Conservation (phyloP, 2,329 filamentous ascomycete species). For the Epichloe typhina region DNA sequence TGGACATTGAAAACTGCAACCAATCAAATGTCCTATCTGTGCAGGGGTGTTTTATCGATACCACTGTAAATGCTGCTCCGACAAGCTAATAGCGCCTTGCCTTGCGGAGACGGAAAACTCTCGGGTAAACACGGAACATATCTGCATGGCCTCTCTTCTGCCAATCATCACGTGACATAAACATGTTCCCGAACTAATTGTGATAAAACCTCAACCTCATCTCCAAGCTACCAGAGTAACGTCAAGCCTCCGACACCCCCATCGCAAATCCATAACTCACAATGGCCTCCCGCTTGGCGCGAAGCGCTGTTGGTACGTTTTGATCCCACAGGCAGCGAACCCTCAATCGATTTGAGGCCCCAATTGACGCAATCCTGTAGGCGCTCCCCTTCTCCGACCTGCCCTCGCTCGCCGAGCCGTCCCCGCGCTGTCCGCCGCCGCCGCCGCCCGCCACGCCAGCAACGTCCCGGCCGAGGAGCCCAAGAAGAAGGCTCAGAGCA, state of each 20-base stretch:
- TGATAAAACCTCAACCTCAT: conserved; percentile 39
- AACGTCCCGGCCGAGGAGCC: conserved; percentile 76
- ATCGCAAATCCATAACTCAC: conserved; percentile 48
- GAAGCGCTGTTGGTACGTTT: conserved; percentile 81
- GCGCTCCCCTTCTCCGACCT: conserved; percentile 83
- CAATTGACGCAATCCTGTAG: conserved; percentile 29
- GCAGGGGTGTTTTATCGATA: neutral
- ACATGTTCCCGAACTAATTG: conserved; percentile 26
- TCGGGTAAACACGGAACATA: conserved; percentile 10
- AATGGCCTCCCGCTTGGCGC: conserved; percentile 98
- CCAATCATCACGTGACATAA: conserved; percentile 22
- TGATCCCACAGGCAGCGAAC: conserved; percentile 5
- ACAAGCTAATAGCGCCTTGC: neutral
- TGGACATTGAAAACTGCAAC: conserved; percentile 5
- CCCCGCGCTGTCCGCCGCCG: conserved; percentile 57
- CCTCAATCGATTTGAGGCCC: conserved; percentile 17
- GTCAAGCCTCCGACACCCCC: conserved; percentile 33
- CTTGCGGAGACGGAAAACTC: conserved; percentile 6
- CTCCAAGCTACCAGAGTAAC: conserved; percentile 32
- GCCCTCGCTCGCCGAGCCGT: conserved; percentile 61
- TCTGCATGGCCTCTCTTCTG: neutral
- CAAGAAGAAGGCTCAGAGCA: conserved; percentile 92
- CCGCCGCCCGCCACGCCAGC: conserved; percentile 56
- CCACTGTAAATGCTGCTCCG: too few species aligned
- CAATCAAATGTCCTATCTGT: conserved; percentile 1